Evolutionary conservation across 2,329 filamentous ascomycete species (phyloP).

Genomic region (Zasmidium citrigriseum): DNA sequence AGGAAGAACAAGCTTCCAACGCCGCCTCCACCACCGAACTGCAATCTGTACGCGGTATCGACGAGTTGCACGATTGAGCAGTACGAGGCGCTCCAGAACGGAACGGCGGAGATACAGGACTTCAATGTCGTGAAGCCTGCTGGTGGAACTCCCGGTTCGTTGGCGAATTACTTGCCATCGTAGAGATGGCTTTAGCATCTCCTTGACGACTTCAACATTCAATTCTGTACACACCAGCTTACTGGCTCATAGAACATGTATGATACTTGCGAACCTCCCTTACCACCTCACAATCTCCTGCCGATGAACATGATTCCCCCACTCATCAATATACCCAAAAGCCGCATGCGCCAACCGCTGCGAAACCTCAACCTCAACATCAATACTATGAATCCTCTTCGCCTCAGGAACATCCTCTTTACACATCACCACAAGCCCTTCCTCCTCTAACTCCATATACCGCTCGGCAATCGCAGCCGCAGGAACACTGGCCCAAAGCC

Average conservation of each 20-base stretch:
- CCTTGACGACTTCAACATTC: neutral
- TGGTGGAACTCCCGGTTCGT: neutral
- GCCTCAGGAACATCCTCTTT: neutral
- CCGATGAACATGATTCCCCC: neutral
- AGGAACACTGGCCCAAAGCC: slow-evolving; percentile 18
- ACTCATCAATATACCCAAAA: neutral
- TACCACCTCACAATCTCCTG: neutral
- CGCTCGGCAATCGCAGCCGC: slow-evolving; percentile 19
- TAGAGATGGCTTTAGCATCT: neutral
- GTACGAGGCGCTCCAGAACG: slow-evolving; percentile 43
- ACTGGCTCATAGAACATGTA: neutral
- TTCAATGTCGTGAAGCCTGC: slow-evolving; percentile 41
- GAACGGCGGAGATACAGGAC: slow-evolving; percentile 48
- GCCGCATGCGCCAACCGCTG: neutral
- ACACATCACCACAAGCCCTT: neutral
- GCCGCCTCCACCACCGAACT: slow-evolving; percentile 38
- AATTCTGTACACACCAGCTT: neutral
- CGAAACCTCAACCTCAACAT: neutral
- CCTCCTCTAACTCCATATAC: slow-evolving; percentile 23
- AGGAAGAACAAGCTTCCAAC: slow-evolving; percentile 49
- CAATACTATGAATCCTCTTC: neutral
- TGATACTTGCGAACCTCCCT: neutral
- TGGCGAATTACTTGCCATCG: neutral
- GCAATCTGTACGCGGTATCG: slow-evolving; percentile 45
- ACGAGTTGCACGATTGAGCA: slow-evolving; percentile 49